Evolutionary conservation across 2,329 filamentous ascomycete species (phyloP), one percentile per base, ranked within the genome.

Genomic region (Knufia petricola): DNA sequence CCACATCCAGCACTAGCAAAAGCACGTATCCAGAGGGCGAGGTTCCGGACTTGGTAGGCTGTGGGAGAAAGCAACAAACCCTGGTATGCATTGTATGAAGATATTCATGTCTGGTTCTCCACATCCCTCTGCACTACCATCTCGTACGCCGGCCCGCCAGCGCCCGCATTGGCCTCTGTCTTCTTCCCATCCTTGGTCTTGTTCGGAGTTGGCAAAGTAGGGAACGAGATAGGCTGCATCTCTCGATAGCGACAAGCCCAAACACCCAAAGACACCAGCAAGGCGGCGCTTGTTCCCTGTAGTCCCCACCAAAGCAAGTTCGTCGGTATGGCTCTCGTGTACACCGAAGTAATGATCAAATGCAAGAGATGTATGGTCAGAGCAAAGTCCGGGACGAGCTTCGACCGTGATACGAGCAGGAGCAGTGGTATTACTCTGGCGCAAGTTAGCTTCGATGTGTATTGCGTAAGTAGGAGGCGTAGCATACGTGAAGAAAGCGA

Each of bases 191-290:
- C n/a, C n/a, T n/a, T 46, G 51, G 57, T 24, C 50, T 57, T 28
- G 54, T 58, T 31, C 56, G 49, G n/a, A 44, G 47, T 52, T 9
- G 53, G 45, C 43, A 51, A 57, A n/a, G 61, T 41, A 3, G 46
- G 37, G 62, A 96, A 95, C 51, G 79, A 83, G 59, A 96, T 94
- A 9, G 92, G 90, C 60, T 81, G 77, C 49, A 98, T 70, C 67
- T 98, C 92, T 52, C 90, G 77, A 74, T 88, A 94, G 61, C 83
- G 87, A 63, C 90, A 96, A 2, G 83, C 86, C 86, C 90, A 96
- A 31, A 94, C 83, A 3, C 87, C 89, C 1, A 92, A 71, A 40
- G 72, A 78, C 7, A 75, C 78, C 80, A 85, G 85, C 31, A 84
- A 62, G 0, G 68, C 68, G 3, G 77, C 74, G 56, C 79, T 84